phyloP scores from a whole-genome alignment of 495 filamentous ascomycete genomes.

The Hypoxylon cercidicola region DNA sequence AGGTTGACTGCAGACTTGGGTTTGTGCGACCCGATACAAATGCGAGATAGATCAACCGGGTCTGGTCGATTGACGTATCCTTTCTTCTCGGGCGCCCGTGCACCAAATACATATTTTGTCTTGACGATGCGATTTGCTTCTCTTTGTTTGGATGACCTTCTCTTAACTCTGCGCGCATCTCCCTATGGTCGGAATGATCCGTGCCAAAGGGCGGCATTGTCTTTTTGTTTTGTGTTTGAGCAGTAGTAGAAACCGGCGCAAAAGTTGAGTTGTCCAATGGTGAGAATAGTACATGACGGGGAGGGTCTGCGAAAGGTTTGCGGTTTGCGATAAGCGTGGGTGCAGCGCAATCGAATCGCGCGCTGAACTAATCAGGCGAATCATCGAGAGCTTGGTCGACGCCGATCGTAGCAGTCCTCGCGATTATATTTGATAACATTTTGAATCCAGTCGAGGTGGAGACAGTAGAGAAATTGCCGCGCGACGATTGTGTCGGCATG shows the following conservation, averaged over 20 bases:
- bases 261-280: conserved; percentile 2
- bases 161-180: not conserved
- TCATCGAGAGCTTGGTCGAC: conserved; percentile 8
- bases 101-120: too few relatives aligned
- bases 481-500: conserved; percentile 15
- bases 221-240: not conserved
- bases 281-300: conserved; percentile 3
- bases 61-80: conserved; percentile 11
- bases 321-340: not conserved
- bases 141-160: not conserved
- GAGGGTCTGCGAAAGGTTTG: not conserved
- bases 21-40: conserved; percentile 32
- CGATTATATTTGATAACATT: not conserved
- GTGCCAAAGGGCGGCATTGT: not conserved
- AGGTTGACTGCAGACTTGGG: conserved; percentile 35
- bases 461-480: not conserved
- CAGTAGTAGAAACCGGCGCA: not conserved
- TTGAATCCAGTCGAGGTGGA: not conserved
- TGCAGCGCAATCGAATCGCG: conserved; percentile 25
- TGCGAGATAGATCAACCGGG: conserved; percentile 30
- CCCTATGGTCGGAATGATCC: not conserved
- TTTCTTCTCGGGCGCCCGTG: not conserved
- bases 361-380: conserved; percentile 7
- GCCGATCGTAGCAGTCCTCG: not conserved
- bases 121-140: not conserved